Evolutionary conservation across 768 basidiomycete species (phyloP).

Genomic region (Boletus insuetus): DNA sequence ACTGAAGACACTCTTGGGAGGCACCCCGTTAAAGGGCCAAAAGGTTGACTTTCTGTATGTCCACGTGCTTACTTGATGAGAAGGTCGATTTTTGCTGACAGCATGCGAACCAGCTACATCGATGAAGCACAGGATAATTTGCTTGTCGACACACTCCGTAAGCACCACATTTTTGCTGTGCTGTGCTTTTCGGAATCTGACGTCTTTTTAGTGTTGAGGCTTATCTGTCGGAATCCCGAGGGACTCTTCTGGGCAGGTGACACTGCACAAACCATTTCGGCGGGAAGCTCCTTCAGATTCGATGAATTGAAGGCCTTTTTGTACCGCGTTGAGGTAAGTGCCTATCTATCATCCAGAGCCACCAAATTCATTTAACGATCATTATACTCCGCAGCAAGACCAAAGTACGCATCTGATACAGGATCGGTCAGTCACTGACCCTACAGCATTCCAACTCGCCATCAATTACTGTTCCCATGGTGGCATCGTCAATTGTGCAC

Average conservation of each 20-base stretch:
- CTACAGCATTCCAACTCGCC: conserved; percentile 52
- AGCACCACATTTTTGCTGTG: conserved; percentile 10
- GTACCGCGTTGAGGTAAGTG: conserved; percentile 56
- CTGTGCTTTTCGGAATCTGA: conserved; percentile 7
- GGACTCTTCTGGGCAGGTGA: conserved; percentile 81
- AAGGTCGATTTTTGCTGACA: neutral
- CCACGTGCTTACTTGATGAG: neutral
- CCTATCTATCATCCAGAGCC: neutral
- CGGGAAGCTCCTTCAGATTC: conserved; percentile 71
- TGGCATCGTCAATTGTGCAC: conserved; percentile 73
- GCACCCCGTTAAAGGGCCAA: conserved; percentile 33
- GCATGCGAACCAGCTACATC: conserved; percentile 45
- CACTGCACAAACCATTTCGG: conserved; percentile 75
- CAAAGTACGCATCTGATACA: conserved; percentile 9
- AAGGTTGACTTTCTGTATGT: conserved; percentile 57
- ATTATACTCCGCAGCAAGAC: conserved; percentile 20
- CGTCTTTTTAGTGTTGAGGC: conserved; percentile 49
- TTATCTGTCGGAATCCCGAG: conserved; percentile 59
- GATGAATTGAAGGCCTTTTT: conserved; percentile 68
- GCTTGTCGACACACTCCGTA: conserved; percentile 60
- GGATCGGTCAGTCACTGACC: conserved; percentile 21
- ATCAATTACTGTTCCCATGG: conserved; percentile 71
- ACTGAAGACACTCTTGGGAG: conserved; percentile 33
- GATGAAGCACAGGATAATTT: conserved; percentile 76
- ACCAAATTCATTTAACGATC: neutral